Evolutionary conservation across 768 basidiomycete species (phyloP).

Genomic region (Podaxis sp.): DNA sequence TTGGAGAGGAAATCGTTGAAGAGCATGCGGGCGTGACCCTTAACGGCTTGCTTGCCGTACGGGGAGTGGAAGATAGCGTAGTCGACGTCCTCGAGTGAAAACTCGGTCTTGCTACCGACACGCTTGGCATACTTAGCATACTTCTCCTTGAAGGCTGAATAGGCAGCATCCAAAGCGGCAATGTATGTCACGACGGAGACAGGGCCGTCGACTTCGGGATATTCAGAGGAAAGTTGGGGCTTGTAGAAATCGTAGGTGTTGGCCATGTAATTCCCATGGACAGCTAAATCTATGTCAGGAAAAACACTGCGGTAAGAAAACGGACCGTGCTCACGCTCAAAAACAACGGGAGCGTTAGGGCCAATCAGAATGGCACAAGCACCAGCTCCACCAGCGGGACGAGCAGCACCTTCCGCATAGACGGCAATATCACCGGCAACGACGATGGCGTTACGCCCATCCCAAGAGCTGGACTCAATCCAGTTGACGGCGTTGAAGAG

Average conservation of each 20-base stretch:
- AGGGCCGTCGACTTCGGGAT: conserved; percentile 96
- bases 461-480: conserved; percentile 96
- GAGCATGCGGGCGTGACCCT: conserved; percentile 89
- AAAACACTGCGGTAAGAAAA: conserved; percentile 8
- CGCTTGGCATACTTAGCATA: conserved; percentile 63
- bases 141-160: conserved; percentile 83
- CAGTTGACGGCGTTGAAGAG: conserved; percentile 99
- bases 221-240: conserved; percentile 91
- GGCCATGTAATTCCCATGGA: conserved; percentile 96
- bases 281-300: conserved; percentile 51
- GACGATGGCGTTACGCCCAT: conserved; percentile 96
- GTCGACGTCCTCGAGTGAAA: conserved; percentile 84
- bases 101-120: conserved; percentile 42
- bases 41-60: conserved; percentile 98
- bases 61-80: conserved; percentile 96
- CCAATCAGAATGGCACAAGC: conserved; percentile 94
- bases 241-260: conserved; percentile 99
- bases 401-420: conserved; percentile 93
- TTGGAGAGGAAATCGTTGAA: conserved; percentile 90
- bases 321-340: conserved; percentile 76
- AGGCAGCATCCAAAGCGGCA: conserved; percentile 88
- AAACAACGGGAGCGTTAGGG: conserved; percentile 90
- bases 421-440: conserved; percentile 97
- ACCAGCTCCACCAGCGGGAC: conserved; percentile 97
- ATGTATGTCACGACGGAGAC: conserved; percentile 95